Evolutionary conservation across 2,329 filamentous ascomycete species (phyloP), one percentile per base, ranked within the genome.

Genomic region (Parascedosporium putredinis): DNA sequence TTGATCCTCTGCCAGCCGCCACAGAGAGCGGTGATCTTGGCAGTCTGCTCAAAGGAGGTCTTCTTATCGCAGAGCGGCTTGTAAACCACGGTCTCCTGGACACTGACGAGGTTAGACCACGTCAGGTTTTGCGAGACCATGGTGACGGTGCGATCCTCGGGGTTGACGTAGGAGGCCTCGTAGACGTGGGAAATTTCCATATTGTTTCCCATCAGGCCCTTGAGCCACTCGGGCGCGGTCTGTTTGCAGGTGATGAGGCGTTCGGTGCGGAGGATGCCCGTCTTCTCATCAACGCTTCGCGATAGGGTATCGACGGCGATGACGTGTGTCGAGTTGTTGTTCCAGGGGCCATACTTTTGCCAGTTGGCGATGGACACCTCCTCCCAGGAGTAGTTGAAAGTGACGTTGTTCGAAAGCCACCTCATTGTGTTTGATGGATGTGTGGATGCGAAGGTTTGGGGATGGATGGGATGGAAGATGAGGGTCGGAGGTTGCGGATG

Each of bases 341-440:
- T 98, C 91, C 93, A 97, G 18, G 91, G 91, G 62, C 88, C 94
- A 71, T 98, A 98, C 69, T 98, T 98, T 59, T 83, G 85, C 93
- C 93, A 98, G 77, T 98, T 98, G 64, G 87, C 89, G 12, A 88
- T 89, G 23, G 89, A 95, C 31, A 98, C 93, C 68, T 97, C 91
- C 62, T 95, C 88, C 93, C 93, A 98, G 43, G 91, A 95, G 76
- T 98, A 98, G 72, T 95, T 79, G 71, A 94, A 98, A 54, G 88
- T 89, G 69, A 88, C 87, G 34, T 76, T 74, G 62, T 88, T 94
- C 59, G 88, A 87, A 63, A 97, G 97, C 70, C 97, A 87, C 78
- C 94, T 95, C 93, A 98, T 97, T 48, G 18, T 45, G 43, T 22
- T 22, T 4, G 27, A 31, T 50, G 43, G n/a, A 23, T 9, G 40